Evolutionary conservation across 345 rosid species (phyloP), one percentile per base, ranked within the genome.

Genomic region (Eucalyptus sp.): DNA sequence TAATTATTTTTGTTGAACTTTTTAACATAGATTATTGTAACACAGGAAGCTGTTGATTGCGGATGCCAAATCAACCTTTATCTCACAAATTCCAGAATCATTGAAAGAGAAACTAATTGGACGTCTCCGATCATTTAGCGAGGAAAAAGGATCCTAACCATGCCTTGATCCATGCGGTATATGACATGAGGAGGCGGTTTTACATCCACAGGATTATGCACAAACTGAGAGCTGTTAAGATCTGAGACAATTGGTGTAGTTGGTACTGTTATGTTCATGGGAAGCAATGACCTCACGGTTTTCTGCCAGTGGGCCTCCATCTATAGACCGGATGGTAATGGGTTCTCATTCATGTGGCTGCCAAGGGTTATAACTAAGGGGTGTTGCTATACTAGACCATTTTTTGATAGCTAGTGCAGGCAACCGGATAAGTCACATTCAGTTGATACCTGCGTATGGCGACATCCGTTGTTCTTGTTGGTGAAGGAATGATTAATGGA

Each of bases 21-120:
- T 76, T 44, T 76, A 41, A 41, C 46, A 79, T 88, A 11, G 46
- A 50, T 88, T 24, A 46, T 31, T 83, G 48, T 52, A 71, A 43
- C 41, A 93, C 95, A 97, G 99, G 96, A 94, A 93, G 91, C 88
- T 87, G 92, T 90, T 98, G 95, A 94, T 95, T 43, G 93, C 90
- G 86, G 96, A 96, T 89, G 98, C 96, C 91, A 95, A 92, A 91
- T 49, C 93, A 87, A 90, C 91, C 33, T 94, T 94, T 80, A 92
- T 90, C 88, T 89, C 95, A 10, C 91, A 95, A 90, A 93, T 98
- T 76, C 99, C 99, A 0, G 96, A 94, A 83, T 91, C 95, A 37
- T 88, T 98, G 91, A 98, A 95, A 92, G 96, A 95, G 90, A 93
- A 94, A 79, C 93, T 97, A 18, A 92, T 96, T 64, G 94, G 92